phyloP scores from a whole-genome alignment of 805 yeast genomes.

The Nakazawaea ernobii region DNA sequence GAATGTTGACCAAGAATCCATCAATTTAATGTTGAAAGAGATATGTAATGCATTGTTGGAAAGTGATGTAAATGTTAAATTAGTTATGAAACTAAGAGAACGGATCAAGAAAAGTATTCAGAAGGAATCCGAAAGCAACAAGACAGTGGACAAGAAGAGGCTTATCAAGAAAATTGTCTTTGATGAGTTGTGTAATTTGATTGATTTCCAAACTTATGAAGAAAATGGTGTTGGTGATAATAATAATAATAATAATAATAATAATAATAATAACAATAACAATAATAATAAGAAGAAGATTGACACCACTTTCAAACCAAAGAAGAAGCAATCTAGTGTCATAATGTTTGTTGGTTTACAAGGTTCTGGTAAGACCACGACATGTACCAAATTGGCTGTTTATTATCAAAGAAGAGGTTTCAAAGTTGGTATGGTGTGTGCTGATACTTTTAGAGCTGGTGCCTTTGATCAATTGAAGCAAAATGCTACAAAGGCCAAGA shows the following conservation, averaged over 20 bases:
- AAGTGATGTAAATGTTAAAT: constrained; percentile 86
- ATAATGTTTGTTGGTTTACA: constrained; percentile 98
- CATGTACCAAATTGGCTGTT: constrained; percentile 94
- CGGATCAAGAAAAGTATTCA: constrained; percentile 58
- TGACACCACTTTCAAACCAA: constrained; percentile 57
- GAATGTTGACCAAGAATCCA: constrained; percentile 51
- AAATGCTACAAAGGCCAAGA: constrained; percentile 91
- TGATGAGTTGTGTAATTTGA: constrained; percentile 84
- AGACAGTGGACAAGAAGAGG: constrained; percentile 65
- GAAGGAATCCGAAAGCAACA: constrained; percentile 43
- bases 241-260: not conserved
- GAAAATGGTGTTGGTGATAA: constrained; percentile 24
- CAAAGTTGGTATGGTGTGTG: constrained; percentile 95
- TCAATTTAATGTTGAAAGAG: constrained; percentile 75
- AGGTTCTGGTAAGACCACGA: constrained; percentile 98
- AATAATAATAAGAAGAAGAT: constrained; percentile 32
- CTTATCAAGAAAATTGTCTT: constrained; percentile 86
- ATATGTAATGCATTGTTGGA: constrained; percentile 87
- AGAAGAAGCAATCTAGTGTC: constrained; percentile 71
- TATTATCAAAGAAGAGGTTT: constrained; percentile 90
- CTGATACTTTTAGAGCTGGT: constrained; percentile 99
- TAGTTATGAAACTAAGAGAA: constrained; percentile 73
- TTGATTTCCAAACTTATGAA: constrained; percentile 52
- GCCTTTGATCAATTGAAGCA: constrained; percentile 98
- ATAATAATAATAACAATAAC: too few relatives aligned